Evolutionary conservation across 441 rosid species (phyloP).

Genomic region (Caryocar brasiliense): DNA sequence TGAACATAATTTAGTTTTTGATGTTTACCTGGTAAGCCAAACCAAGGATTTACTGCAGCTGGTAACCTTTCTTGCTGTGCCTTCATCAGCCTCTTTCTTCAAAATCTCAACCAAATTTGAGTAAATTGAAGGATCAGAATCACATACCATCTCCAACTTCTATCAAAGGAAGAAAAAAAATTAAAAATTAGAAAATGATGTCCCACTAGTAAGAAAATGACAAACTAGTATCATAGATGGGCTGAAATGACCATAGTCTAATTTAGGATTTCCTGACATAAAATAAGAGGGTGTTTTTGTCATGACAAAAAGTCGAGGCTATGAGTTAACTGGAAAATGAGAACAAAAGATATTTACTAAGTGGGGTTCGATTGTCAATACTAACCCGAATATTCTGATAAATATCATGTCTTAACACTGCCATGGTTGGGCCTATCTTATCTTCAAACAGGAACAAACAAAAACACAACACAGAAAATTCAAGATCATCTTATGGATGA

Average conservation of each 20-base stretch:
- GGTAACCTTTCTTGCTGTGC: constrained; percentile 32
- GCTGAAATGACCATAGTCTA: constrained; percentile 10
- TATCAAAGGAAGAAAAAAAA: constrained; percentile 4
- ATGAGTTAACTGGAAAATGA: background rate
- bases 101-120: constrained; percentile 61
- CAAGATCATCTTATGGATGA: background rate
- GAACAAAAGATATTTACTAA: background rate
- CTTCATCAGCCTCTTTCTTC: constrained; percentile 59
- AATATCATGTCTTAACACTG: constrained; percentile 80
- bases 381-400: constrained; percentile 72
- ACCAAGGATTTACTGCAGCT: constrained; percentile 73
- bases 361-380: too few species aligned
- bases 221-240: background rate
- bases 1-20: too few species aligned
- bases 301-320: constrained; percentile 7
- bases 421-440: constrained; percentile 96
- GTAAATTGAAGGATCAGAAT: constrained; percentile 42
- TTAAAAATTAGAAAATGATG: background rate
- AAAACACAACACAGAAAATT: constrained; percentile 6
- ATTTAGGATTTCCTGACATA: too few species aligned
- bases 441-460: constrained; percentile 42
- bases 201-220: background rate
- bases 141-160: constrained; percentile 60
- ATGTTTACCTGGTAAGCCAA: constrained; percentile 83
- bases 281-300: constrained; percentile 22